These are phyloP conservation scores for Phytophthora pseudosyringae DNA, from an alignment of 352 stramenopile species.

Conservation along the genomic window DNA sequence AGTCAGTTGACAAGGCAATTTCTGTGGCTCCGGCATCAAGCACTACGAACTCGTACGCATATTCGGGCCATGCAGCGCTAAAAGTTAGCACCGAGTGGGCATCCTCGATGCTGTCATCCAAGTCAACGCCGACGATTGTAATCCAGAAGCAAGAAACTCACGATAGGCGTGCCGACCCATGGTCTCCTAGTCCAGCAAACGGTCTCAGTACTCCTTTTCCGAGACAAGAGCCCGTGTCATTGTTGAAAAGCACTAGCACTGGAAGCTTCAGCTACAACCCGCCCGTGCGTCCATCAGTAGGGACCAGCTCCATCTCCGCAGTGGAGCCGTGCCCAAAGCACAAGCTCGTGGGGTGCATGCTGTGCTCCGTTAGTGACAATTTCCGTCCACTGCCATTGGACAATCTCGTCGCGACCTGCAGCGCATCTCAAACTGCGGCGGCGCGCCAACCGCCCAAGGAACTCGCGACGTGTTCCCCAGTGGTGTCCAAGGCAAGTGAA, in stretches of 20 bases:
- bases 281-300: not conserved
- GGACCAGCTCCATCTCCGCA: not conserved
- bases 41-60: slow-evolving; percentile 7
- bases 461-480: not conserved
- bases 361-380: slow-evolving; percentile 50
- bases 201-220: not conserved
- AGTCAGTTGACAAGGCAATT: not conserved
- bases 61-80: slow-evolving; percentile 3
- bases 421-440: slow-evolving; percentile 1
- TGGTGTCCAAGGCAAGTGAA: not conserved
- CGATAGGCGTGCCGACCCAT: not conserved
- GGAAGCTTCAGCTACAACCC: slow-evolving; percentile 16
- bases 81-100: slow-evolving; percentile 18
- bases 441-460: not conserved
- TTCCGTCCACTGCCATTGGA: too few species aligned
- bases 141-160: slow-evolving; percentile 15
- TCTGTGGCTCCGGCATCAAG: not conserved
- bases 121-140: slow-evolving; percentile 16
- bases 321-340: slow-evolving; percentile 53
- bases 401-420: too few species aligned
- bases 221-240: slow-evolving; percentile 13
- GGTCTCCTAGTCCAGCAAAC: not conserved
- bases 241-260: slow-evolving; percentile 17
- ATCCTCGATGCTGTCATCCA: slow-evolving; percentile 20
- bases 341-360: slow-evolving; percentile 65